Evolutionary conservation across 257 asterid species (phyloP).

Genomic region (Penstemon davidsonii): DNA sequence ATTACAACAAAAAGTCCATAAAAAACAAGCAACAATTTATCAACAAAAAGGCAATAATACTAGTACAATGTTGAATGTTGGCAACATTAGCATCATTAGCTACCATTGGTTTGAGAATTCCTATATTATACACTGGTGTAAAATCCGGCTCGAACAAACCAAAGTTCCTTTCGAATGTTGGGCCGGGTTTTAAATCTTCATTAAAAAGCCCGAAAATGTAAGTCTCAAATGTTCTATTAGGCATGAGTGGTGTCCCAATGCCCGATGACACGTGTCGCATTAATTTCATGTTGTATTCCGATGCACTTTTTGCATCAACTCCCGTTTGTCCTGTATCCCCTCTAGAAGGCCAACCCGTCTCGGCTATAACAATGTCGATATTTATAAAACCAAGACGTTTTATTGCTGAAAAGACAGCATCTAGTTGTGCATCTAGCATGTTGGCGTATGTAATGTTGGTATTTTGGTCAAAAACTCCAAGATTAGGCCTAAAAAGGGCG

Average conservation of each 20-base stretch:
- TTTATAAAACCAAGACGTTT: slow-evolving; percentile 34
- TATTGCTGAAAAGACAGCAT: slow-evolving; percentile 47
- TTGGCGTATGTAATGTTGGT: slow-evolving; percentile 31
- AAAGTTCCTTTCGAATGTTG: slow-evolving; percentile 63
- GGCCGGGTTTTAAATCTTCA: slow-evolving; percentile 75
- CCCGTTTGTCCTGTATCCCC: slow-evolving; percentile 49
- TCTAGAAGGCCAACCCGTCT: slow-evolving; percentile 56
- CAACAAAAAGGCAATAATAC: slow-evolving; percentile 29
- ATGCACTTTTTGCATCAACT: slow-evolving; percentile 36
- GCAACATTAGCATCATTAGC: slow-evolving; percentile 27
- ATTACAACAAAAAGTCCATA: slow-evolving; percentile 33
- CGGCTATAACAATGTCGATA: slow-evolving; percentile 43
- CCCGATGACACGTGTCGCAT: slow-evolving; percentile 43
- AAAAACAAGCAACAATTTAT: slow-evolving; percentile 28
- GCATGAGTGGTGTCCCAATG: slow-evolving; percentile 57
- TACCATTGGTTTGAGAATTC: slow-evolving; percentile 47
- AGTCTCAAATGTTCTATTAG: slow-evolving; percentile 43
- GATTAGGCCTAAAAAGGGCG: slow-evolving; percentile 33
- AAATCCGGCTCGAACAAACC: slow-evolving; percentile 40
- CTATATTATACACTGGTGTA: slow-evolving; percentile 53
- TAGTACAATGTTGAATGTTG: slow-evolving; percentile 18
- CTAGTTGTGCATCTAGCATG: slow-evolving; percentile 46
- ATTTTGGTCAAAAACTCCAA: slow-evolving; percentile 27
- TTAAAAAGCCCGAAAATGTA: slow-evolving; percentile 49
- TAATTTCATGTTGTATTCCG: slow-evolving; percentile 40